These are phyloP conservation scores for Trichophyton verrucosum DNA, from an alignment of 2,329 filamentous ascomycete genomes.

Conservation along the genomic window DNA sequence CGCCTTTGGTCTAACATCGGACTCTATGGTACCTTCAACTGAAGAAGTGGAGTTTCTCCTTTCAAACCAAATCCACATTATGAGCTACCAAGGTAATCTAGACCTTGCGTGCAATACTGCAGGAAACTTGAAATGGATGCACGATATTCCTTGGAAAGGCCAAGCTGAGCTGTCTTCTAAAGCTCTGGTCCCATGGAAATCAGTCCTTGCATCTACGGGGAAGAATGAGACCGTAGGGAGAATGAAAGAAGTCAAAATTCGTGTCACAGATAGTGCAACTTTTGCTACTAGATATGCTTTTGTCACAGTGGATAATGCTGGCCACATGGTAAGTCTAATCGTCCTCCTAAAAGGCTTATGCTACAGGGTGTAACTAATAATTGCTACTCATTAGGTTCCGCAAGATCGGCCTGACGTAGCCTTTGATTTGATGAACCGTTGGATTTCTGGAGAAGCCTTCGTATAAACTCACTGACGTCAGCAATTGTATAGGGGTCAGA, in stretches of 20 bases:
- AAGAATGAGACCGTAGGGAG: neutral
- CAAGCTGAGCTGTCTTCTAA: slow-evolving; percentile 14
- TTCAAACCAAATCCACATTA: slow-evolving; percentile 26
- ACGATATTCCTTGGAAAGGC: slow-evolving; percentile 15
- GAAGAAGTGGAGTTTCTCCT: slow-evolving; percentile 24
- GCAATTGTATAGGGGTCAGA: neutral
- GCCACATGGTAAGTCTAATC: slow-evolving; percentile 1
- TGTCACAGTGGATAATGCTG: neutral
- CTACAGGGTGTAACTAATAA: neutral
- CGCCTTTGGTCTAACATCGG: neutral
- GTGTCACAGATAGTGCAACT: neutral
- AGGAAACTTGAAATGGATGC: slow-evolving; percentile 21
- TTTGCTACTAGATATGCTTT: neutral
- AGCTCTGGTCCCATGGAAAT: slow-evolving; percentile 13
- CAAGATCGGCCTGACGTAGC: neutral
- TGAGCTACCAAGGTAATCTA: slow-evolving; percentile 31
- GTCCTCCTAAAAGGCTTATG: neutral
- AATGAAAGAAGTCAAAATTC: neutral
- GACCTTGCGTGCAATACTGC: slow-evolving; percentile 33
- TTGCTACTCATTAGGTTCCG: neutral
- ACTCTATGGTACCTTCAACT: neutral
- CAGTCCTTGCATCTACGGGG: neutral
- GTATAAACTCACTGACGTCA: slow-evolving; percentile 1
- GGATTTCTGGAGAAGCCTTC: neutral
- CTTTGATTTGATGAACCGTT: neutral